A percentile compares a stretch with the other conserved stretches of the same genome.
Evolutionary conservation across 129 eudicot species (phyloP).

Genomic region (Saussurea involucrata): DNA sequence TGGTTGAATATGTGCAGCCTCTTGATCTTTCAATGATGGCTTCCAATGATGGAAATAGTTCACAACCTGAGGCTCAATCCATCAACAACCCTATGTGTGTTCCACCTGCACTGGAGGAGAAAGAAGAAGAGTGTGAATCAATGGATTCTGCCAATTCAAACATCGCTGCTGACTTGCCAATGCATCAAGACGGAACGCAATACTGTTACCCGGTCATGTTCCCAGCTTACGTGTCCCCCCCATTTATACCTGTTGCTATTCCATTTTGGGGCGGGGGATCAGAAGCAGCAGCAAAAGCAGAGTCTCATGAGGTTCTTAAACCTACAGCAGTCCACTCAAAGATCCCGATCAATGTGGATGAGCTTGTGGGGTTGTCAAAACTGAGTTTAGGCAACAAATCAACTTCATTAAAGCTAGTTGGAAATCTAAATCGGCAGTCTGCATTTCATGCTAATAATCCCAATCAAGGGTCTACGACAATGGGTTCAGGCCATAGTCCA

Average conservation of each 20-base stretch:
- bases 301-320: conserved; percentile 57
- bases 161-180: background rate
- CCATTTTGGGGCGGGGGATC: conserved; percentile 35
- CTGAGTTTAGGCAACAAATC: conserved; percentile 67
- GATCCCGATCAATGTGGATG: conserved; percentile 64
- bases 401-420: conserved; percentile 35
- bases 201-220: conserved; percentile 43
- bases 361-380: conserved; percentile 65
- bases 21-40: conserved; percentile 34
- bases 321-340: conserved; percentile 68
- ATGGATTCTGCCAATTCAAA: background rate
- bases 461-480: background rate
- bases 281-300: conserved; percentile 23
- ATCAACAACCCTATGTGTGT: conserved; percentile 26
- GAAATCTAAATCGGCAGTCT: conserved; percentile 54
- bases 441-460: conserved; percentile 54
- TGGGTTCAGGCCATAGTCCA: conserved; percentile 22
- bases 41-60: conserved; percentile 34
- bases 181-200: conserved; percentile 34
- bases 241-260: conserved; percentile 38
- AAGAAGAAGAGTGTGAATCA: conserved; percentile 58
- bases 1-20: conserved; percentile 16
- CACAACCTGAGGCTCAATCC: conserved; percentile 35
- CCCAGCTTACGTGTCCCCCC: conserved; percentile 45
- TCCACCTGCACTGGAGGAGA: conserved; percentile 19